Evolutionary conservation across 495 filamentous ascomycete species (phyloP), one percentile per base, ranked within the genome.

Genomic region (Xylaria nigripes): DNA sequence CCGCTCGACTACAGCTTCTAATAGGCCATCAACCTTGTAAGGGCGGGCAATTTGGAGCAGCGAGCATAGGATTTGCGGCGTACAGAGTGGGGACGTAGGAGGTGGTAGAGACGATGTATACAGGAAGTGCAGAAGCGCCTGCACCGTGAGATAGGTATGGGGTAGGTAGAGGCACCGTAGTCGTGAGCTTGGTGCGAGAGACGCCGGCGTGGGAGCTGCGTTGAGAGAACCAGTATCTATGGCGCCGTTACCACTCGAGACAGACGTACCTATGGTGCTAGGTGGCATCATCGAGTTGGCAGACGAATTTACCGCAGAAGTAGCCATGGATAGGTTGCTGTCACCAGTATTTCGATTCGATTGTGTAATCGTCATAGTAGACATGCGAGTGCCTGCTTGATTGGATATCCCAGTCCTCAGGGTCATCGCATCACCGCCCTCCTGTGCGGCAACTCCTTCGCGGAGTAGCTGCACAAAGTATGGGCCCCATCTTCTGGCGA

Each of bases 1-100:
- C 18, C 92, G 85, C 66, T 95, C 89, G 12, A 97, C 88, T 6
- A 87, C 85, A 1, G 89, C 89, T 70, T 97, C 93, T 0, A 97
- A 76, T 1, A 98, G 80, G 0, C 93, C 93, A 61, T 96, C 89
- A 49, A 98, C 77, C 27, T 88, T 86, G 66, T 97, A 98, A 0
- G 93, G 93, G 6, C 94, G 84, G 0, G 93, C 90, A 48, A 97
- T 81, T 67, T 98, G 93, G 21, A 98, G 81, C 7, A 98, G 79
- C 21, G 89, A 95, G 74, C 94, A 97, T 46, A 97, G 82, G 38
- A 96, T 94, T 55, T 96, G 93, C 0, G 93, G 93, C 0, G 89
- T 94, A 70, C 90, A 94, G n/a, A 95, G 81, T 7, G 81, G 79
- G 4, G 86, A 86, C 22, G 77, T 80, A 1, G 82, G 79, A 5